These are phyloP conservation scores for Xylariaceae sp. DNA, from an alignment of 2,329 filamentous ascomycete genomes.

Conservation along the genomic window DNA sequence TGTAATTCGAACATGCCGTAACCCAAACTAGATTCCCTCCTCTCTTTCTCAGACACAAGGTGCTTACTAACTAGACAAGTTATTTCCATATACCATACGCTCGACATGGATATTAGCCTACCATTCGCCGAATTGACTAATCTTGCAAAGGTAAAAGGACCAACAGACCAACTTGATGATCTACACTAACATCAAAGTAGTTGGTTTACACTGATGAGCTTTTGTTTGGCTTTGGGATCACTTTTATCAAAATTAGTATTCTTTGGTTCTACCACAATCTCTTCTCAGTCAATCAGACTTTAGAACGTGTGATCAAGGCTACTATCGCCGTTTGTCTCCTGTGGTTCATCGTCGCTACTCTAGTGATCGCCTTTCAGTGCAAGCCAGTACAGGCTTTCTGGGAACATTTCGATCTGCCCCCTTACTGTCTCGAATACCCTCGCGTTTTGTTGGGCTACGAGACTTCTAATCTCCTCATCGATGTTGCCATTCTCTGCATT, in stretches of 20 bases:
- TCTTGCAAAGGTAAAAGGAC: not conserved
- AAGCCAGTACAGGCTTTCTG: constrained; percentile 15
- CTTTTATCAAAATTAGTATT: not conserved
- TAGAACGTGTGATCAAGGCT: not conserved
- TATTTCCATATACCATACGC: not conserved
- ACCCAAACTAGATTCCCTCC: too few species aligned
- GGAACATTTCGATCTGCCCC: constrained; percentile 6
- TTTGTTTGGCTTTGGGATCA: not conserved
- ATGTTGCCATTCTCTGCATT: constrained; percentile 24
- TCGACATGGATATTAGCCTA: not conserved
- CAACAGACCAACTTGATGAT: not conserved
- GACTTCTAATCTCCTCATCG: constrained; percentile 22
- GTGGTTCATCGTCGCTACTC: not conserved
- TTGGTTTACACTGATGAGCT: not conserved
- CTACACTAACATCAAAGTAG: not conserved
- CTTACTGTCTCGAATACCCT: constrained; percentile 11
- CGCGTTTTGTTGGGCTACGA: constrained; percentile 21
- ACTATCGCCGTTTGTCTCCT: not conserved
- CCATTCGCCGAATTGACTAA: not conserved
- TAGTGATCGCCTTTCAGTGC: constrained; percentile 13
- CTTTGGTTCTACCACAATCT: not conserved
- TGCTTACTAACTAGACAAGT: not conserved
- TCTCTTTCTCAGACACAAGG: too few species aligned
- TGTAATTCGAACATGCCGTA: too few species aligned
- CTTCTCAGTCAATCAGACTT: not conserved